A percentile compares a stretch with the other conserved stretches of the same genome.
Evolutionary conservation across 2,329 filamentous ascomycete species (phyloP).

Genomic region (Colletotrichum sp.): DNA sequence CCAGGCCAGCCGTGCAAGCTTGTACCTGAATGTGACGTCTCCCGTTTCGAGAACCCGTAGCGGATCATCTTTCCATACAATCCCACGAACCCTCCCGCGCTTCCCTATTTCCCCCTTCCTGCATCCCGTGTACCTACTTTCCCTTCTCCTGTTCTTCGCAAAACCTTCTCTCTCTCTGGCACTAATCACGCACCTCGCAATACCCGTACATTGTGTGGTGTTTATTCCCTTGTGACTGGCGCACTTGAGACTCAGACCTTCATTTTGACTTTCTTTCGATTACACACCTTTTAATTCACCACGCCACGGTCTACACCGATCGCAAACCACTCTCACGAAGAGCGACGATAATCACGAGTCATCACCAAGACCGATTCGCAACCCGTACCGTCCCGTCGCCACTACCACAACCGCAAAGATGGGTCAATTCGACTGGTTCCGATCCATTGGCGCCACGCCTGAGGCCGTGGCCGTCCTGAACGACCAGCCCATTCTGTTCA

Average conservation of each 20-base stretch:
- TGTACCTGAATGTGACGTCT: conserved; percentile 27
- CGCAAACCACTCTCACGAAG: not conserved
- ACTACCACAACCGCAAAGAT: conserved; percentile 28
- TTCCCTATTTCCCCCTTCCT: conserved; percentile 8
- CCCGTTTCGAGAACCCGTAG: conserved; percentile 29
- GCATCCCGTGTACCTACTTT: conserved; percentile 1
- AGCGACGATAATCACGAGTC: not conserved
- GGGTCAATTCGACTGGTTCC: conserved; percentile 64
- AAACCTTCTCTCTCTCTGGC: conserved; percentile 1
- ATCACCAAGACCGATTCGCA: not conserved
- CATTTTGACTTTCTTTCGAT: conserved; percentile 8
- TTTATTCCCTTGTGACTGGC: conserved; percentile 22
- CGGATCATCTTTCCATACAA: conserved; percentile 12
- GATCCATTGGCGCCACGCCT: conserved; percentile 60
- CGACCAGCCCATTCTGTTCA: conserved; percentile 65
- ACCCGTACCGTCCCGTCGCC: not conserved
- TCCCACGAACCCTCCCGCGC: not conserved
- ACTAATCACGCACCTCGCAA: not conserved
- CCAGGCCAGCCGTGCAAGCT: not conserved
- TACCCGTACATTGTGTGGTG: conserved; percentile 21
- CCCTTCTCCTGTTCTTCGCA: not conserved
- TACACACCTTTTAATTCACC: conserved; percentile 8
- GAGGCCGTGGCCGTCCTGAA: conserved; percentile 65
- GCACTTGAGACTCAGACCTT: conserved; percentile 22
- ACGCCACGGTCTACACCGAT: conserved; percentile 7